A percentile compares a stretch with the other conserved stretches of the same genome.
Conservation (phyloP, 441 rosid genomes). For the Corymbia calophylla region DNA sequence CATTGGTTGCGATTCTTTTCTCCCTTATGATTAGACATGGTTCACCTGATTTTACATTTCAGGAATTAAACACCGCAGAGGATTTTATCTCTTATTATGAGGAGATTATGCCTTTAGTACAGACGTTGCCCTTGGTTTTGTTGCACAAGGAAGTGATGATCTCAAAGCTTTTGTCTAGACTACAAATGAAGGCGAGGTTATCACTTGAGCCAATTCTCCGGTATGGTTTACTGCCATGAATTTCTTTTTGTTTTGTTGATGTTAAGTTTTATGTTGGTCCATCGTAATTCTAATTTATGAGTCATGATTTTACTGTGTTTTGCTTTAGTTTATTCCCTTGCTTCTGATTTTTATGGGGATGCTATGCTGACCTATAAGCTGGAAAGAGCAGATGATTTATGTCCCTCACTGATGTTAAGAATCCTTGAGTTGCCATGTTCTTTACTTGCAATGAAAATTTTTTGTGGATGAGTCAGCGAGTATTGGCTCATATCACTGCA, state of each 20-base stretch:
- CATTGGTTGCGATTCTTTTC: neutral
- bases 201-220: conserved; percentile 90
- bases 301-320: neutral
- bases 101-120: conserved; percentile 68
- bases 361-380: neutral
- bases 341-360: neutral
- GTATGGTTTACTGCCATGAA: conserved; percentile 20
- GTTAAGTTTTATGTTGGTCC: neutral
- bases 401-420: neutral
- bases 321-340: neutral
- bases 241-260: neutral
- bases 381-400: neutral
- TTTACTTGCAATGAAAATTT: neutral
- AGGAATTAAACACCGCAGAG: conserved; percentile 94
- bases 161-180: conserved; percentile 56
- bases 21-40: neutral
- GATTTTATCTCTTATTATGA: conserved; percentile 82
- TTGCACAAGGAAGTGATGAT: conserved; percentile 70
- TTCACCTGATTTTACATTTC: conserved; percentile 14
- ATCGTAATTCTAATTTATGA: neutral
- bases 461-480: neutral
- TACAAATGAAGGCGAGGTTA: conserved; percentile 76
- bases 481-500: neutral
- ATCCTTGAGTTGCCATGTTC: neutral
- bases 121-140: conserved; percentile 58